Evolutionary conservation across 331 rosid genomes (phyloP).

Genomic region (Malus hybrid): DNA sequence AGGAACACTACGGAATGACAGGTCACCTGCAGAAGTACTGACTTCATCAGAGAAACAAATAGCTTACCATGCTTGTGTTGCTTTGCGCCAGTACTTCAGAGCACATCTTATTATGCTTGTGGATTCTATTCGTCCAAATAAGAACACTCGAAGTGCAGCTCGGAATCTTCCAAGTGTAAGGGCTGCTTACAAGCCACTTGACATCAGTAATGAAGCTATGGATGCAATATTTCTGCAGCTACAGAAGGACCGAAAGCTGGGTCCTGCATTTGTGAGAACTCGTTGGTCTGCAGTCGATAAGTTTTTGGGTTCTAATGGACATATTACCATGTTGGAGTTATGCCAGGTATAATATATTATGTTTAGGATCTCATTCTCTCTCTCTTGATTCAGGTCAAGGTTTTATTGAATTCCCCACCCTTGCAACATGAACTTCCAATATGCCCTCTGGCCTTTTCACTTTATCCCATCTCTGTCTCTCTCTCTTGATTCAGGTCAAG

Average conservation of each 20-base stretch:
- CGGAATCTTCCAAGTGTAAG: conserved; percentile 75
- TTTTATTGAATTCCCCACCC: background rate
- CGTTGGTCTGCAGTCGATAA: conserved; percentile 85
- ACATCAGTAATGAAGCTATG: conserved; percentile 83
- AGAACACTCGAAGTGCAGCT: conserved; percentile 73
- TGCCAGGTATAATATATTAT: conserved; percentile 66
- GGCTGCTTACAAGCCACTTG: conserved; percentile 91
- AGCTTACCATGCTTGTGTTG: conserved; percentile 91
- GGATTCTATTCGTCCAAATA: conserved; percentile 94
- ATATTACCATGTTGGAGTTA: conserved; percentile 81
- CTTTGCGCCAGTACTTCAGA: conserved; percentile 88
- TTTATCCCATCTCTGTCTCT: background rate
- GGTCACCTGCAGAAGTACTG: conserved; percentile 78
- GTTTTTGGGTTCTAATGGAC: conserved; percentile 74
- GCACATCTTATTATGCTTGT: conserved; percentile 85
- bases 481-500: no score
- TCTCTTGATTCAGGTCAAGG: background rate
- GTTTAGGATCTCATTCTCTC: background rate
- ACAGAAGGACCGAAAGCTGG: conserved; percentile 94
- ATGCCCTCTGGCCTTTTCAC: background rate
- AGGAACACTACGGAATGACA: conserved; percentile 77
- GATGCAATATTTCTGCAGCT: conserved; percentile 77
- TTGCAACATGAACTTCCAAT: background rate
- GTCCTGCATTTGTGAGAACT: conserved; percentile 88
- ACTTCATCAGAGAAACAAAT: conserved; percentile 96